Percentiles rank a stretch among this genome's conserved stretches.
phyloP scores from a whole-genome alignment of 2,329 filamentous ascomycete genomes.

The Ascochyta koolunga region DNA sequence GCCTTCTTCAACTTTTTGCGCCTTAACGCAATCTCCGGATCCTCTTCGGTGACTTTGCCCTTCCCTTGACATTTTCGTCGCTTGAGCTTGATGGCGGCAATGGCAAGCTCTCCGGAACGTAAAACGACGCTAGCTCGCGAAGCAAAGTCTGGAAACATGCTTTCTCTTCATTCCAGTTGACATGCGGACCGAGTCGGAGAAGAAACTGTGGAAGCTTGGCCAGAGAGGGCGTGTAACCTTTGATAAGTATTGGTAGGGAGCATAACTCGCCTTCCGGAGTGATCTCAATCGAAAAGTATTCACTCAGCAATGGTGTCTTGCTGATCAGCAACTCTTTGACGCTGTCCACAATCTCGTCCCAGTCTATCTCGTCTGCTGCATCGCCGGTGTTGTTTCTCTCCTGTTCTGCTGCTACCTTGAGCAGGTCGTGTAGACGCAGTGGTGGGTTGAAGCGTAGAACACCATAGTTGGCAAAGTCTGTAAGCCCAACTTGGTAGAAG shows the following conservation, averaged over 20 bases:
- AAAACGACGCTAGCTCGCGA: constrained; percentile 86
- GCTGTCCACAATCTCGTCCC: constrained; percentile 67
- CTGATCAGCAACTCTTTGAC: constrained; percentile 74
- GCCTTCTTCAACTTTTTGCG: constrained; percentile 73
- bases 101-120: constrained; percentile 85
- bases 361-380: constrained; percentile 64
- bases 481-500: constrained; percentile 93
- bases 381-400: constrained; percentile 63
- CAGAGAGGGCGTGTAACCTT: constrained; percentile 84
- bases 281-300: constrained; percentile 91
- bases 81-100: constrained; percentile 38
- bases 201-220: constrained; percentile 89
- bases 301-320: constrained; percentile 81
- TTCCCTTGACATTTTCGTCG: constrained; percentile 51
- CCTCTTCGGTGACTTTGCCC: constrained; percentile 34
- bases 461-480: constrained; percentile 95
- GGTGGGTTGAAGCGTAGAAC: constrained; percentile 79
- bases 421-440: constrained; percentile 71
- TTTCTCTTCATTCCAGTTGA: constrained; percentile 86
- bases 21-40: constrained; percentile 56
- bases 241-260: constrained; percentile 82
- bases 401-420: constrained; percentile 73
- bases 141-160: constrained; percentile 84
- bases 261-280: constrained; percentile 77
- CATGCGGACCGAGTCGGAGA: constrained; percentile 82